phyloP scores from a whole-genome alignment of 352 stramenopile species.

The Phytophthora uliginosa region DNA sequence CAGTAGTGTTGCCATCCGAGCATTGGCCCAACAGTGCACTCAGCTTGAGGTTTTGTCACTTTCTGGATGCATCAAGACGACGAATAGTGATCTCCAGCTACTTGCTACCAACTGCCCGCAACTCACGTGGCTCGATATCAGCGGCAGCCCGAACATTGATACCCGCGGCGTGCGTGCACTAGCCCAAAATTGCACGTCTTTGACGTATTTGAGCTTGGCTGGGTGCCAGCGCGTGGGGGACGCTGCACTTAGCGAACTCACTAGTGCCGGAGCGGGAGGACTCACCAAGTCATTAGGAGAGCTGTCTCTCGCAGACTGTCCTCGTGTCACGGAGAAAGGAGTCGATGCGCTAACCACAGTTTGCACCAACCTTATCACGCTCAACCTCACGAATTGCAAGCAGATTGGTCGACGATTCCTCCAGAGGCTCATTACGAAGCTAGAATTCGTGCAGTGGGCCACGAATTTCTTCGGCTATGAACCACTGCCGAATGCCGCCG shows the following conservation, averaged over 20 bases:
- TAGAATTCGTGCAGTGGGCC: constrained; percentile 89
- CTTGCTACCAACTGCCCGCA: constrained; percentile 62
- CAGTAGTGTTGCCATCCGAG: constrained; percentile 76
- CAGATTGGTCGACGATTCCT: constrained; percentile 81
- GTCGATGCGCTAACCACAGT: constrained; percentile 65
- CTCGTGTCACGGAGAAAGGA: constrained; percentile 76
- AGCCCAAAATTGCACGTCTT: constrained; percentile 57
- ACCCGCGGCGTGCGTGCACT: constrained; percentile 66
- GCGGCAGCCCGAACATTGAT: constrained; percentile 76
- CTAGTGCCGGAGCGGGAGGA: constrained; percentile 26
- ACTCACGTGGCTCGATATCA: constrained; percentile 89
- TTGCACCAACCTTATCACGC: constrained; percentile 83
- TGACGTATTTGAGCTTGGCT: constrained; percentile 83
- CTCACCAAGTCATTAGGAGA: constrained; percentile 45
- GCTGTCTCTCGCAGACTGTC: constrained; percentile 77
- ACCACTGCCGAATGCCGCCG: constrained; percentile 81
- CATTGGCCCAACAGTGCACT: constrained; percentile 80
- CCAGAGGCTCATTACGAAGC: constrained; percentile 70
- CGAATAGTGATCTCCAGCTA: constrained; percentile 72
- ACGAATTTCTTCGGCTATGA: constrained; percentile 89
- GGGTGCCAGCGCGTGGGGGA: constrained; percentile 85
- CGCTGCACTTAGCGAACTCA: constrained; percentile 61
- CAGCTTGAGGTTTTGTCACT: constrained; percentile 83
- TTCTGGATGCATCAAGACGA: constrained; percentile 84
- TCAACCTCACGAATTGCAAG: constrained; percentile 88